These are phyloP conservation scores for Flaveria brownii DNA, from an alignment of 129 eudicot species.

Conservation along the genomic window DNA sequence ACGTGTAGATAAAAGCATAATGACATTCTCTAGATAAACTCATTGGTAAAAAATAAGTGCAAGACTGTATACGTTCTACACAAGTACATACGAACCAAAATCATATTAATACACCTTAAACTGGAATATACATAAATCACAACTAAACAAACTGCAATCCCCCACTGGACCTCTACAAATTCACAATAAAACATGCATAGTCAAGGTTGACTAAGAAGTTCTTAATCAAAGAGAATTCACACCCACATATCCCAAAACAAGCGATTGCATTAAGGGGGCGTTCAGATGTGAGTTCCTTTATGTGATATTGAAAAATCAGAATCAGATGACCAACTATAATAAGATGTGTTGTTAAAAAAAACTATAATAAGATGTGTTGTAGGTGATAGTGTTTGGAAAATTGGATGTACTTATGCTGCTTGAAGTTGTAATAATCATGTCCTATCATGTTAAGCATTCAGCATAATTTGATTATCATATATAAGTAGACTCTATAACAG, in stretches of 20 bases:
- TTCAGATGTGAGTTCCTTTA: background rate
- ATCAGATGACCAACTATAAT: background rate
- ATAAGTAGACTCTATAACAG: background rate
- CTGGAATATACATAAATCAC: background rate
- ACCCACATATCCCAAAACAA: background rate
- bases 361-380: background rate
- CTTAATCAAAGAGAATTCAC: background rate
- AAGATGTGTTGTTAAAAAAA: background rate
- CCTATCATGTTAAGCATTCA: too few species aligned
- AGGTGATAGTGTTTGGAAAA: background rate
- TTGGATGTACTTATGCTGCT: background rate
- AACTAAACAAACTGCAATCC: background rate
- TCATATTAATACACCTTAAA: constrained; percentile 6
- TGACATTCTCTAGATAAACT: background rate
- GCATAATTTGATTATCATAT: background rate
- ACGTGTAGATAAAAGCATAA: constrained; percentile 15
- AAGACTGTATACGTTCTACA: background rate
- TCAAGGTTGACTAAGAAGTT: background rate
- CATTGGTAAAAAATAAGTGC: background rate
- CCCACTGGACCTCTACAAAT: background rate
- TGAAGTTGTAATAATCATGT: background rate
- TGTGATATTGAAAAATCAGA: background rate
- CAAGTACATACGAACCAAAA: background rate
- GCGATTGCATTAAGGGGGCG: background rate
- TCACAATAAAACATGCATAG: background rate